These are phyloP conservation scores for Parasitella parasitica DNA, from an alignment of 371 early-diverging fungal genomes.

Conservation along the genomic window DNA sequence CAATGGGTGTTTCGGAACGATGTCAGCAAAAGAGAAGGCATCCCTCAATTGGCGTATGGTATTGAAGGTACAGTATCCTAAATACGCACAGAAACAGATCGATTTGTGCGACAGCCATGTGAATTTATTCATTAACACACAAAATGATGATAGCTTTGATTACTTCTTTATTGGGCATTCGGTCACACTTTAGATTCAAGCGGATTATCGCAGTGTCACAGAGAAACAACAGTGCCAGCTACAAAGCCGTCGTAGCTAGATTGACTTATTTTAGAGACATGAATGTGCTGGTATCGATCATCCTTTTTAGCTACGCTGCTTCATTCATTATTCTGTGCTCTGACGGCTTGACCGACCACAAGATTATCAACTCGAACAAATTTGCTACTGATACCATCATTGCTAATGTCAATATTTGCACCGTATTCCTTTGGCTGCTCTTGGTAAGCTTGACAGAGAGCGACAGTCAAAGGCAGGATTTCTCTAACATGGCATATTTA, in stretches of 20 bases:
- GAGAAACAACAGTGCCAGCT: slow-evolving; percentile 4
- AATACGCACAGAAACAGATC: background rate
- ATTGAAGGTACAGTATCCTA: slow-evolving; percentile 28
- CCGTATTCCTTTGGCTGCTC: slow-evolving; percentile 21
- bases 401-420: slow-evolving; percentile 34
- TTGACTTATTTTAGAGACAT: slow-evolving; percentile 48
- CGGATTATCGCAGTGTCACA: slow-evolving; percentile 23
- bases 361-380: slow-evolving; percentile 36
- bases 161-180: slow-evolving; percentile 28
- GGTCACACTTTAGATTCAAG: slow-evolving; percentile 36
- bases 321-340: slow-evolving; percentile 45
- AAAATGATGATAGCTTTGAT: slow-evolving; percentile 3
- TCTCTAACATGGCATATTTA: slow-evolving; percentile 7
- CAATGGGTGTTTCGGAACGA: slow-evolving; percentile 32
- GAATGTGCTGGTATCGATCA: slow-evolving; percentile 34
- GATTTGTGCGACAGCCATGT: slow-evolving; percentile 1
- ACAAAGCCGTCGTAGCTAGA: slow-evolving; percentile 8
- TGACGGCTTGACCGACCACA: slow-evolving; percentile 37
- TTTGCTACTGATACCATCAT: slow-evolving; percentile 47
- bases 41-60: slow-evolving; percentile 39
- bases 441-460: slow-evolving; percentile 17
- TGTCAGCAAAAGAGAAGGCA: slow-evolving; percentile 26
- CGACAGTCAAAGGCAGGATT: background rate
- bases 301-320: slow-evolving; percentile 25
- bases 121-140: background rate